These are phyloP conservation scores for Otatea glauca DNA, from an alignment of 176 grass and related monocot genomes.

Conservation along the genomic window DNA sequence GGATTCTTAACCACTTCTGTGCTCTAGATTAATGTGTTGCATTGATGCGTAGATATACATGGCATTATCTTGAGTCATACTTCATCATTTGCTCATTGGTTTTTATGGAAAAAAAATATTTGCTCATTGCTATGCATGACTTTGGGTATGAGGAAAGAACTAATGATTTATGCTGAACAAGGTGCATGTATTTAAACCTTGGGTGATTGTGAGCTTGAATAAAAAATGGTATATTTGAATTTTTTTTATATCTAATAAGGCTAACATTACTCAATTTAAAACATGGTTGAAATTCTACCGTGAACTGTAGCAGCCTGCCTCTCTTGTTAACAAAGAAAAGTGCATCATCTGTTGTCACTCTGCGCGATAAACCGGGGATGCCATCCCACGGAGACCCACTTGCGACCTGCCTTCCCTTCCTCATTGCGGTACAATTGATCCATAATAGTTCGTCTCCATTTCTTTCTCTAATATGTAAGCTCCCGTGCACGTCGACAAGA, in stretches of 20 bases:
- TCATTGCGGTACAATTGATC: conserved; percentile 96
- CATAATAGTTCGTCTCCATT: conserved; percentile 72
- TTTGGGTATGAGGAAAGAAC: not conserved
- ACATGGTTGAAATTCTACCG: conserved; percentile 52
- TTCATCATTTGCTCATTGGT: not conserved
- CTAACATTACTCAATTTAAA: conserved; percentile 33
- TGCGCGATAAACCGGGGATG: conserved; percentile 54
- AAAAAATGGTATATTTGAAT: not conserved
- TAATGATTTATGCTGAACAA: conserved; percentile 4
- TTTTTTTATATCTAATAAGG: conserved; percentile 21
- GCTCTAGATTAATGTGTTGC: not conserved
- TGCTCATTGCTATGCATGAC: not conserved
- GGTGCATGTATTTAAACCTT: conserved; percentile 8
- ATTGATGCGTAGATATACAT: not conserved
- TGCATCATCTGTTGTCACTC: conserved; percentile 66
- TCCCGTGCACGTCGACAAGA: conserved; percentile 73
- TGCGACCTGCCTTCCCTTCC: conserved; percentile 69
- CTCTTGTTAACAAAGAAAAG: conserved; percentile 94
- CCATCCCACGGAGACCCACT: conserved; percentile 94
- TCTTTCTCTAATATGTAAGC: conserved; percentile 93
- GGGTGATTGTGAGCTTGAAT: not conserved
- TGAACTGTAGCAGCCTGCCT: conserved; percentile 84
- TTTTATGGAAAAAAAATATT: not conserved
- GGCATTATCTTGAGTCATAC: not conserved
- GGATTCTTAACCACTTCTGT: conserved; percentile 18